Conservation (phyloP, 2,329 filamentous ascomycete species). For the Fusarium compactum region DNA sequence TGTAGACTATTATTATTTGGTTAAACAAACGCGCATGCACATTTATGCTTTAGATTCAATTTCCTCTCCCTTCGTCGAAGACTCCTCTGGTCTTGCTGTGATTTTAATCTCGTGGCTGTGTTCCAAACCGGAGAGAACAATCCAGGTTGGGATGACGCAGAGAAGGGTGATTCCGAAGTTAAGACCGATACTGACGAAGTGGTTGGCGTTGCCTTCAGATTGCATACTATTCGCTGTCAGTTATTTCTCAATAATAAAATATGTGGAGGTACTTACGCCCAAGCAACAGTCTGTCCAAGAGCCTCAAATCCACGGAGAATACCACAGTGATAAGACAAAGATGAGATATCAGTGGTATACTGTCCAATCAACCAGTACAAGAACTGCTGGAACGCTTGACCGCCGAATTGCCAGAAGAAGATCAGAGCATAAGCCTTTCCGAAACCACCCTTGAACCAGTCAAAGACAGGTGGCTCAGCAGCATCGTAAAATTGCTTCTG, state of each 20-base stretch:
- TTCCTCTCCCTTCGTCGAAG: conserved; percentile 3
- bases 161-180: conserved; percentile 24
- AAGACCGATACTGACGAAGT: conserved; percentile 21
- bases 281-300: conserved; percentile 19
- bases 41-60: neutral
- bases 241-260: neutral
- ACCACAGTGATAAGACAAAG: conserved; percentile 23
- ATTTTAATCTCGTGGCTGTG: conserved; percentile 24
- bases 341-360: conserved; percentile 11
- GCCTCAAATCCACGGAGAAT: conserved; percentile 26
- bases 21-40: neutral
- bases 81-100: neutral
- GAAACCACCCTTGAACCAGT: conserved; percentile 39
- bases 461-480: conserved; percentile 20
- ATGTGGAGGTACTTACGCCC: conserved; percentile 7
- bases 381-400: conserved; percentile 32
- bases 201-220: conserved; percentile 26
- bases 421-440: conserved; percentile 34
- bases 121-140: conserved; percentile 14
- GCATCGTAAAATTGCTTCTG: conserved; percentile 37
- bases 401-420: conserved; percentile 41
- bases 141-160: conserved; percentile 18
- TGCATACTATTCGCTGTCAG: conserved; percentile 10
- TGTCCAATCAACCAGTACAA: conserved; percentile 27
- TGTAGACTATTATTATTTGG: conserved; percentile 2